Conservation (phyloP, 306 rosid species). For the Glycine soja region DNA sequence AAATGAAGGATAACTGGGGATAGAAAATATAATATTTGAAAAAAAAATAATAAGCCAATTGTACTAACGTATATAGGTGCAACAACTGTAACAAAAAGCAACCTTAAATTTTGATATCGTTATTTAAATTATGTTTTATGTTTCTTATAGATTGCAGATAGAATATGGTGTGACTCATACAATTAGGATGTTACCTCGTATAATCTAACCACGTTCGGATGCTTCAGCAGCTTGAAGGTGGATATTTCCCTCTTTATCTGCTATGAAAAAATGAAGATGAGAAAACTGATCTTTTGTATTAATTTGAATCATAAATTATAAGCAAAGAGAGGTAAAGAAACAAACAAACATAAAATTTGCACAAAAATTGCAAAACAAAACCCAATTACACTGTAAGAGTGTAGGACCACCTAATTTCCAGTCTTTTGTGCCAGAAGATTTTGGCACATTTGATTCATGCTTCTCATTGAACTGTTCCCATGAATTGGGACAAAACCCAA, state of each 20-base stretch:
- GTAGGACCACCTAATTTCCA: too few relatives aligned
- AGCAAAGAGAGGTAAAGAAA: too few relatives aligned
- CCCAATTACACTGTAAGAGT: too few relatives aligned
- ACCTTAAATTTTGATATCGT: background rate
- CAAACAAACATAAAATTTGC: too few relatives aligned
- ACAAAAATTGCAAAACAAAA: too few relatives aligned
- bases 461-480: too few relatives aligned
- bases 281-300: too few relatives aligned
- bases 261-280: background rate
- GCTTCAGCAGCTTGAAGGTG: constrained; percentile 79
- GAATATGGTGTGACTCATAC: background rate
- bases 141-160: background rate
- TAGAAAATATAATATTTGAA: background rate
- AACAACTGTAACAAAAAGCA: background rate
- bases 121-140: background rate
- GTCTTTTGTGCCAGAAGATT: too few relatives aligned
- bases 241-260: constrained; percentile 94
- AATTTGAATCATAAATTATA: too few relatives aligned
- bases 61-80: background rate
- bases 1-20: background rate
- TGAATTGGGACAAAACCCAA: too few relatives aligned
- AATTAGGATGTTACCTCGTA: constrained; percentile 65
- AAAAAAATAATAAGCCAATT: background rate
- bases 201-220: constrained; percentile 81
- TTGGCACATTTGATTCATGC: too few relatives aligned